phyloP scores from a whole-genome alignment of 805 yeast genomes.

The Lipomyces yamanashiensis region DNA sequence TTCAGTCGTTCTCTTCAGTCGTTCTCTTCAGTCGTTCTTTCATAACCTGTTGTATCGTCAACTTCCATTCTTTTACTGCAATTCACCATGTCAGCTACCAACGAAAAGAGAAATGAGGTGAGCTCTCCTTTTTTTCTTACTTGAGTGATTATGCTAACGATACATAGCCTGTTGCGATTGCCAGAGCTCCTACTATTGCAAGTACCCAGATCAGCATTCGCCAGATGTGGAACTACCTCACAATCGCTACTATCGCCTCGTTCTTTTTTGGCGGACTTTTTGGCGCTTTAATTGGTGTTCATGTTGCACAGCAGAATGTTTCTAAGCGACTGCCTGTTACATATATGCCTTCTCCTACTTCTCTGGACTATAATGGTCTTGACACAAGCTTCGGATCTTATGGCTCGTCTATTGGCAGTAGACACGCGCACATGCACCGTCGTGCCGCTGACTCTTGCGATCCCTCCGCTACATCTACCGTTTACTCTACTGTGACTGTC shows the following conservation, averaged over 20 bases:
- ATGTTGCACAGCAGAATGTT: slow-evolving; percentile 4
- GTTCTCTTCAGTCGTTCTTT: neutral
- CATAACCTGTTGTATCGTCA: neutral
- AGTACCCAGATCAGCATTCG: slow-evolving; percentile 2
- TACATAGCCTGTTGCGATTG: neutral
- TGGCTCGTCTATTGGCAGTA: neutral
- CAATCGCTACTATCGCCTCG: slow-evolving; percentile 3
- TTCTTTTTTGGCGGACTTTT: slow-evolving; percentile 11
- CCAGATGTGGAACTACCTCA: slow-evolving; percentile 8
- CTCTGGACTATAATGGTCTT: neutral
- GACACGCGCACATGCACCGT: slow-evolving; percentile 16
- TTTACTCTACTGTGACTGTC: neutral
- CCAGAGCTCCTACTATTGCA: neutral
- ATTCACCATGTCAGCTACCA: slow-evolving; percentile 2
- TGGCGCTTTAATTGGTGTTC: slow-evolving; percentile 11
- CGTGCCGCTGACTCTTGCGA: slow-evolving; percentile 10
- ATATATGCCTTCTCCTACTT: neutral
- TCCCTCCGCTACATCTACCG: slow-evolving; percentile 3
- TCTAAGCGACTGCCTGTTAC: neutral
- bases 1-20: neutral
- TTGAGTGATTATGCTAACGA: neutral
- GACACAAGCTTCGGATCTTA: neutral
- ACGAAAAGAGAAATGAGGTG: neutral
- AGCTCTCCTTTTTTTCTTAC: neutral
- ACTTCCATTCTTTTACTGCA: neutral